Evolutionary conservation across 495 filamentous ascomycete genomes (phyloP).

Genomic region (Tuber brumale): DNA sequence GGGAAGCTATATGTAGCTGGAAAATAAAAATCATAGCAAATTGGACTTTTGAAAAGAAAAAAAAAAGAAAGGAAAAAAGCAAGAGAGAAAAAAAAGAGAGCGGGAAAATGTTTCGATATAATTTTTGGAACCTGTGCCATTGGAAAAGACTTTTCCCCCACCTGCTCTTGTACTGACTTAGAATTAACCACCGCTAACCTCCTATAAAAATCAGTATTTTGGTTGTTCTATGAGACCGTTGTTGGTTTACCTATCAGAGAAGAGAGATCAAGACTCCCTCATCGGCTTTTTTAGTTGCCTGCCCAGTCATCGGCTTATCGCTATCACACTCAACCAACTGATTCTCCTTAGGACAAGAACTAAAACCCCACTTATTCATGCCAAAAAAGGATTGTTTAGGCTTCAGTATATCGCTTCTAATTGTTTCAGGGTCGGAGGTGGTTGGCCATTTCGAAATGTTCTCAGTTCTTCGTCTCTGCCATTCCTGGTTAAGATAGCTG

Average conservation of each 20-base stretch:
- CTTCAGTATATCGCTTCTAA: not conserved
- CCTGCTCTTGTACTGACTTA: too few species aligned
- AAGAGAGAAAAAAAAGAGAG: not conserved
- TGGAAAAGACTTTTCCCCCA: not conserved
- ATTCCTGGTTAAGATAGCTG: not conserved
- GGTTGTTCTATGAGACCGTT: not conserved
- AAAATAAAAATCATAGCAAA: not conserved
- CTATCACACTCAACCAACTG: not conserved
- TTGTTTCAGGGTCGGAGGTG: not conserved
- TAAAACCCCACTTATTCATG: not conserved
- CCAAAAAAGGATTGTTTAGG: not conserved
- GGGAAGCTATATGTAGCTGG: not conserved
- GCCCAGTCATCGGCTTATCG: not conserved
- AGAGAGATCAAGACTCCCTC: not conserved
- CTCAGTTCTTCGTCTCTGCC: not conserved
- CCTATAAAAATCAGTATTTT: not conserved
- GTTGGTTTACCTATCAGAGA: not conserved
- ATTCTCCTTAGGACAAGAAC: not conserved
- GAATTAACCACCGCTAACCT: not conserved
- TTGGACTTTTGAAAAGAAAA: not conserved
- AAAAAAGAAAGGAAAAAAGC: too few species aligned
- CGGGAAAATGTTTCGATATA: not conserved
- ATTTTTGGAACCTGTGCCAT: not conserved
- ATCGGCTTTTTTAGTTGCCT: not conserved
- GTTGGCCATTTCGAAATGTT: not conserved